Conservation (phyloP, 2,329 filamentous ascomycete species). For the Colletotrichum sp. region DNA sequence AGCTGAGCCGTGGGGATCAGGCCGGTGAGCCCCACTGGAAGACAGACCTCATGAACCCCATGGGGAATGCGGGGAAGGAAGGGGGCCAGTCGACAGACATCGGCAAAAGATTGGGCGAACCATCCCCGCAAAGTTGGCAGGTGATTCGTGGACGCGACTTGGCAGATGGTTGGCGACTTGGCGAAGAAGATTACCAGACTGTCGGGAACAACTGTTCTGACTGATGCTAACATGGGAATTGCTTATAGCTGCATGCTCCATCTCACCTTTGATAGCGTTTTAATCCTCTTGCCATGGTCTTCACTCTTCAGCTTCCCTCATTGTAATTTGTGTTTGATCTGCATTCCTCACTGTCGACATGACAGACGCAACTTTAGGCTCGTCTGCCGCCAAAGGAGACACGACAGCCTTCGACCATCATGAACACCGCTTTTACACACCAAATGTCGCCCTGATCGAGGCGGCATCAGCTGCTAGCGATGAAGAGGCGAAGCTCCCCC, state of each 20-base stretch:
- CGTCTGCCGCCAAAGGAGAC: neutral
- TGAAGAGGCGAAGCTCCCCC: constrained; percentile 30
- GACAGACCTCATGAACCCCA: neutral
- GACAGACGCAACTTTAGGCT: neutral
- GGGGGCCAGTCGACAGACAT: neutral
- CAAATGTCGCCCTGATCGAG: constrained; percentile 35
- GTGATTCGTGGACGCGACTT: neutral
- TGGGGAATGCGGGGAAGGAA: neutral
- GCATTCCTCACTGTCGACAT: neutral
- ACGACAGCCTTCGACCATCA: constrained; percentile 21
- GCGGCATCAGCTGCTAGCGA: constrained; percentile 34
- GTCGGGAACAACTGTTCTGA: neutral
- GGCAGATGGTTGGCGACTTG: constrained; percentile 1
- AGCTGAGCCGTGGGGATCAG: neutral
- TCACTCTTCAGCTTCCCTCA: neutral
- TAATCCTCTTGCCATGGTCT: neutral
- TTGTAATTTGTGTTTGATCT: neutral
- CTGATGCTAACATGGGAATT: neutral
- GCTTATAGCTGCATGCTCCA: neutral
- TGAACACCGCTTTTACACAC: constrained; percentile 27
- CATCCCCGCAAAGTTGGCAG: neutral
- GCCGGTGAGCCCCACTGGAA: neutral
- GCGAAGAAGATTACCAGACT: neutral
- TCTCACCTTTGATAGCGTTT: neutral
- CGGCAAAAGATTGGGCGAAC: neutral